Percentiles rank a stretch among this genome's conserved stretches.
Evolutionary conservation across 2,329 filamentous ascomycete species (phyloP).

Genomic region (Albophoma yamanashiensis): DNA sequence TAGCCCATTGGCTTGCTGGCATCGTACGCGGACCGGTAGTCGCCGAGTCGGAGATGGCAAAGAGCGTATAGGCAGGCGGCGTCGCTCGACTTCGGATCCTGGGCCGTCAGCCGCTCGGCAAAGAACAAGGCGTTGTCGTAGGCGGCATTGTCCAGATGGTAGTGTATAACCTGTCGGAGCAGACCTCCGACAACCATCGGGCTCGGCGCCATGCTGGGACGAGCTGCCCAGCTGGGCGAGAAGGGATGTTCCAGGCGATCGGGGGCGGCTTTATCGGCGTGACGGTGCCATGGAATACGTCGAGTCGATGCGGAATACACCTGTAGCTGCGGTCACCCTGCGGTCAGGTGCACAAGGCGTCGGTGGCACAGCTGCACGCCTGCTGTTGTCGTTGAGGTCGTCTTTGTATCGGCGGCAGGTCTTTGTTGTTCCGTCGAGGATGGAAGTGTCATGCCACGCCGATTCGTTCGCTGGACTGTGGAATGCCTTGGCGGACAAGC

Average conservation of each 20-base stretch:
- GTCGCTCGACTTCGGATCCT: slow-evolving; percentile 73
- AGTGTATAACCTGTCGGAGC: slow-evolving; percentile 50
- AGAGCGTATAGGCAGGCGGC: slow-evolving; percentile 74
- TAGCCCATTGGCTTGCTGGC: slow-evolving; percentile 60
- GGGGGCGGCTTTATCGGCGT: slow-evolving; percentile 1
- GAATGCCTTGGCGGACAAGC: background rate
- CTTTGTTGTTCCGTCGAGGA: background rate
- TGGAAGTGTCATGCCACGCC: background rate
- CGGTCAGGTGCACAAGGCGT: background rate
- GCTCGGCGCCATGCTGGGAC: slow-evolving; percentile 39
- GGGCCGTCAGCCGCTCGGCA: slow-evolving; percentile 73
- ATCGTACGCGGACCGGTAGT: slow-evolving; percentile 79
- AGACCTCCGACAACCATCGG: slow-evolving; percentile 38
- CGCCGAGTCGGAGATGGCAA: slow-evolving; percentile 73
- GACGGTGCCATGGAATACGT: slow-evolving; percentile 3
- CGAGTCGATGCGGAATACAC: background rate
- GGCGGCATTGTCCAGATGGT: slow-evolving; percentile 80
- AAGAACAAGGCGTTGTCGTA: slow-evolving; percentile 90
- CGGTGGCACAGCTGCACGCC: background rate
- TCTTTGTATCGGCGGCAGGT: background rate
- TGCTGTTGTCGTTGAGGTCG: background rate
- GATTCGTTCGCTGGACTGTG: background rate
- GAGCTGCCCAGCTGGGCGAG: background rate
- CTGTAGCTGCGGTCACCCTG: too few species aligned
- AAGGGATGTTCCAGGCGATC: background rate